Base-by-base conservation (phyloP, 2,329 filamentous ascomycete species). In the Verticillium albo-atrum region DNA sequence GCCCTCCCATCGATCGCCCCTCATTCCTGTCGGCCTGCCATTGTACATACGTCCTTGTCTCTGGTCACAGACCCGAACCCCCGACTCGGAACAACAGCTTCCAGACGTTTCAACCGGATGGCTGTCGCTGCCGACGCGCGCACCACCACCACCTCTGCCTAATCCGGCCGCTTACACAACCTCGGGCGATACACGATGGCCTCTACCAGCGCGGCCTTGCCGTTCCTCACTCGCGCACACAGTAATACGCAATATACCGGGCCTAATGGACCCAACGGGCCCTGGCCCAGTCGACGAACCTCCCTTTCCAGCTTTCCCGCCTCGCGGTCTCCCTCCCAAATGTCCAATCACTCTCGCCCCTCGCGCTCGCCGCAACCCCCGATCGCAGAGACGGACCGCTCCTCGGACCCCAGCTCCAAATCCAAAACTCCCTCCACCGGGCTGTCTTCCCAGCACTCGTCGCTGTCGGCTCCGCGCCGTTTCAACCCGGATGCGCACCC, bases 251-350 rank as follows among this genome's bases (percentile, higher is more conserved):
- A 64, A 47, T 50, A 23, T 12, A 7, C 42, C 10, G 42, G 42
- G n/a, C 42, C 42, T 20, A 25, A 50, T 50, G 42, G 42, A 23
- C 42, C 42, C 42, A 62, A 65, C 57, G 62, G 61, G 60, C 64
- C 56, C 54, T 64, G 50, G 63, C 64, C 67, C 42, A 75, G 74
- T 66, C 75, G 77, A 60, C 76, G 81, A 67, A 80, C 82, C 50
- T 89, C 87, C n/a, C 75, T 89, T 54, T 84, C 86, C 27, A 89
- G 86, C 50, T 85, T 88, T 68, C 83, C 85, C 61, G 81, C 82
- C 12, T 84, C 85, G 56, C 79, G 83, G 60, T 82, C 83, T 54
- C 76, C 79, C 56, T 86, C 84, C 58, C 78, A 84, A 68, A 82
- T 85, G 77, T 86, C 83, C 58, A 77, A 78, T 66, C 71, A 70